Percentiles rank a stretch among this genome's conserved stretches.
phyloP scores from a whole-genome alignment of 108 stramenopile genomes.

The Cyclotella kingstonii region DNA sequence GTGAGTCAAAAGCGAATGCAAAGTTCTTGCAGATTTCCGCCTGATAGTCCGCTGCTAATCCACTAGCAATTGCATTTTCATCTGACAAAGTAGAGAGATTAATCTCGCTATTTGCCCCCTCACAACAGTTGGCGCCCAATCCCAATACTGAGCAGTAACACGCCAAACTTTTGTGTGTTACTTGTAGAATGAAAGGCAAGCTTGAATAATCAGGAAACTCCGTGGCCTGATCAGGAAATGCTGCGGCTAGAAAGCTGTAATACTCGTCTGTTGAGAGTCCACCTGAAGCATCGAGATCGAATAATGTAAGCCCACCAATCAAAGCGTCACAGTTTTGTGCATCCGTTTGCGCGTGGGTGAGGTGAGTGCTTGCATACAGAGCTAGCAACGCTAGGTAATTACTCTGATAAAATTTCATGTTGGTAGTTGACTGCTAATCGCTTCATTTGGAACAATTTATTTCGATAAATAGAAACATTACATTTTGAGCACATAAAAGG shows the following conservation, averaged over 20 bases:
- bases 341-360: no score
- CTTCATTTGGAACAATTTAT: no score
- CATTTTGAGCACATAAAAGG: no score
- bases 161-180: neutral
- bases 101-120: neutral
- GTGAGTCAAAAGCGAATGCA: neutral
- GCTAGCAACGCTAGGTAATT: no score
- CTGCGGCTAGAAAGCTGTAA: neutral
- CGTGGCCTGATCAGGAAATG: neutral
- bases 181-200: neutral
- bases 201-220: neutral
- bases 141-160: slow-evolving; percentile 1
- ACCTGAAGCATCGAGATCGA: neutral
- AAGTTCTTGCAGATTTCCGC: neutral
- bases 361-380: no score
- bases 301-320: no score
- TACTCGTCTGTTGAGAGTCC: neutral
- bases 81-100: neutral
- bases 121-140: neutral
- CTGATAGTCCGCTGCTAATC: neutral
- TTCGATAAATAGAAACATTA: no score
- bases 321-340: no score
- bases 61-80: neutral
- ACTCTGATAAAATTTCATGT: no score
- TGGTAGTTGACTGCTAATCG: no score